Evolutionary conservation across 2,329 filamentous ascomycete genomes (phyloP), one percentile per base, ranked within the genome.

Genomic region (Gaeumannomyces tritici): DNA sequence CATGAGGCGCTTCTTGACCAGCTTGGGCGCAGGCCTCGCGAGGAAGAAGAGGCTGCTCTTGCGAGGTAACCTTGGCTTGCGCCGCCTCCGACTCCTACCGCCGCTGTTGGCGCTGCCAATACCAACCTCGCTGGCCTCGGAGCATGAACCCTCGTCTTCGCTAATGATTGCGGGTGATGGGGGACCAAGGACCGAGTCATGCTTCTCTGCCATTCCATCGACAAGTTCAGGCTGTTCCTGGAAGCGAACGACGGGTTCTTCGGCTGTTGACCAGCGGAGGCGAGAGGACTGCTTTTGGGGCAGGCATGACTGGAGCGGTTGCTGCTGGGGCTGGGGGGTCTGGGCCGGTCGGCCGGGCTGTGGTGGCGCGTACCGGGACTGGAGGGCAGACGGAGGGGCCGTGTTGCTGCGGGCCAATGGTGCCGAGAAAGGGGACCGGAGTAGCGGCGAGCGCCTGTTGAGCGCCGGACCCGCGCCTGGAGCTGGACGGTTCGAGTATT

Each of bases 31-130:
- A 0, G 89, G 88, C 66, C 89, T 87, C 56, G 88, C 89, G 55
- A 92, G 79, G 61, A 84, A 79, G 71, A 83, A 91, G 8, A 79
- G 81, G 2, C 86, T 89, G 70, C 83, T 86, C 61, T 79, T 81
- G 64, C 84, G 79, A 5, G 76, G 73, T 0, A 29, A 28, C 54
- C 42, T 47, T n/a, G 28, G 59, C 24, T 42, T 33, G 6, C 27
- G 35, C 18, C 35, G 35, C 28, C 59, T 28, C 35, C 21, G 24
- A 24, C n/a, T 29, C 59, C 47, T 60, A 12, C 31, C 7, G 5
- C 76, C 73, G 61, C 78, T 77, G n/a, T 70, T 13, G 9, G 29
- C 42, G 31, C 57, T 59, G n/a, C 57, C 31, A 18, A 12, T 13
- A 18, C 54, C 59, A 31, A 27, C 72, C 63, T 82, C 80, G 68